Base-by-base conservation (phyloP, 2,329 filamentous ascomycete species). In the Aquanectria penicillioides region DNA sequence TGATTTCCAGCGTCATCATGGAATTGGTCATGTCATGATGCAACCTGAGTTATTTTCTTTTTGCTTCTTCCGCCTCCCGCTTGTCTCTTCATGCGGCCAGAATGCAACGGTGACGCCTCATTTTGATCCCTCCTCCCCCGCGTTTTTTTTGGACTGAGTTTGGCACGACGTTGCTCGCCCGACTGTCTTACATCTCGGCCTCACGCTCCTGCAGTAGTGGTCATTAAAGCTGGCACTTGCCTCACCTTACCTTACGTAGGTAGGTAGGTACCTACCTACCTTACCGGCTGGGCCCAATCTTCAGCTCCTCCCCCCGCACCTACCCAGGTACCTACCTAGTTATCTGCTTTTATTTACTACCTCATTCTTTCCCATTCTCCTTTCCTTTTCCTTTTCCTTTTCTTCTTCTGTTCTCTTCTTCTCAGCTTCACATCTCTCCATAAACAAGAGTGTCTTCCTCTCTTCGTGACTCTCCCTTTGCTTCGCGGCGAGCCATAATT, bases 161-260 rank as follows among this genome's bases (percentile, higher is more conserved):
- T 31, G 22, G 18, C 20, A 23, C 34, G 17, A 34, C 26, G 46
- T 23, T 40, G 34, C 54, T 37, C 26, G 37, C 52, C 48, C 50
- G 51, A 56, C 63, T 18, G 36, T 53, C 66, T 67, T 62, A 65
- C 62, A 63, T 40, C 36, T 43, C 11, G 36, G 34, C 22, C 54
- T 44, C 51, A 43, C 28, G 43, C 41, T 52, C 28, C 46, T 53
- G 37, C 52, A 52, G 37, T 46, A 41, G 20, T 29, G 23, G 38
- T 51, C 44, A 50, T 29, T 46, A 33, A 57, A 34, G 38, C 33
- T 51, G 46, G 34, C 54, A 22, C 53, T 11, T 48, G 26, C 41
- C 18, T 55, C 36, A 37, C 47, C 40, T 22, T n/a, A n/a, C n/a
- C n/a, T n/a, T n/a, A n/a, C n/a, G n/a, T n/a, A n/a, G n/a, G n/a